Conservation (phyloP, 1,284 basidiomycete genomes). For the Neonothopanus nambi region DNA sequence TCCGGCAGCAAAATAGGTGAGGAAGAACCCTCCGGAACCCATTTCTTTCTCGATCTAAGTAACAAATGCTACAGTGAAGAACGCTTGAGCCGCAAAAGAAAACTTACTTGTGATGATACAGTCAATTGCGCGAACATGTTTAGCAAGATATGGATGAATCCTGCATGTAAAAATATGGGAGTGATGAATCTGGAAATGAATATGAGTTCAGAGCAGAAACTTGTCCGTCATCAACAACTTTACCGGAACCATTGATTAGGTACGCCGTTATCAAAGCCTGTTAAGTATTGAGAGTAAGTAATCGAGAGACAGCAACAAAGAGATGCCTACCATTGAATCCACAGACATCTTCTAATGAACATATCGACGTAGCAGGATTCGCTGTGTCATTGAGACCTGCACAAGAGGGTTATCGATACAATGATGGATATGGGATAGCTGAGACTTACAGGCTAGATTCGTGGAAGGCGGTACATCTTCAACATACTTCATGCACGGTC, state of each 20-base stretch:
- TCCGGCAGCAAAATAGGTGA: slow-evolving; percentile 87
- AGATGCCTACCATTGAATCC: slow-evolving; percentile 67
- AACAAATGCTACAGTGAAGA: slow-evolving; percentile 6
- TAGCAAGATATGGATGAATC: slow-evolving; percentile 83
- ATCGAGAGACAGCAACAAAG: slow-evolving; percentile 8
- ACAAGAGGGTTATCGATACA: slow-evolving; percentile 15
- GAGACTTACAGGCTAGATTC: slow-evolving; percentile 60
- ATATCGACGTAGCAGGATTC: slow-evolving; percentile 67
- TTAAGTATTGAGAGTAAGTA: neutral
- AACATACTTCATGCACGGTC: slow-evolving; percentile 74
- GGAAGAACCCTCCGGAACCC: slow-evolving; percentile 79
- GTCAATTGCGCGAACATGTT: slow-evolving; percentile 90
- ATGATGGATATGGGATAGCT: neutral
- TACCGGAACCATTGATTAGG: slow-evolving; percentile 90
- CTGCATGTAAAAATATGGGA: slow-evolving; percentile 90
- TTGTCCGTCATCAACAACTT: slow-evolving; percentile 18
- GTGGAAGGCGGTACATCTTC: slow-evolving; percentile 59
- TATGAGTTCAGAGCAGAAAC: neutral
- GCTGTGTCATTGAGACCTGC: slow-evolving; percentile 75
- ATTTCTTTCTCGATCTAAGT: slow-evolving; percentile 79
- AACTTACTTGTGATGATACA: slow-evolving; percentile 70
- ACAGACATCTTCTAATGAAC: slow-evolving; percentile 83
- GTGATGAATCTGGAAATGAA: slow-evolving; percentile 72
- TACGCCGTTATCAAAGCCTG: slow-evolving; percentile 59
- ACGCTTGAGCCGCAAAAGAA: slow-evolving; percentile 5